Conservation (phyloP, 208 protist genomes). For the Crithidia acanthocephali region DNA sequence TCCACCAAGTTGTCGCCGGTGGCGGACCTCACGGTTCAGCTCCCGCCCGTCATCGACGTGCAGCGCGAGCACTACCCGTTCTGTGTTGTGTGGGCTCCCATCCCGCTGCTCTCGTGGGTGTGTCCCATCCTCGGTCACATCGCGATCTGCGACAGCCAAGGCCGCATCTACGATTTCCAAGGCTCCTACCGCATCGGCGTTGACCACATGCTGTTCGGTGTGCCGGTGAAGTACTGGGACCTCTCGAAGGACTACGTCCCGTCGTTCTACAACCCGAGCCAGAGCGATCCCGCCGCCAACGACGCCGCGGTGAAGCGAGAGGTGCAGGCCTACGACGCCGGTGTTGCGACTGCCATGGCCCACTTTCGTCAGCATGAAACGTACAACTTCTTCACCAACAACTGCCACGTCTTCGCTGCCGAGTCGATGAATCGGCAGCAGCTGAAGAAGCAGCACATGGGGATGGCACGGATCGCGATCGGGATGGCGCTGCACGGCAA, state of each 20-base stretch:
- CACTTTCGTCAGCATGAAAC: slow-evolving; percentile 71
- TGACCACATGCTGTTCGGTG: slow-evolving; percentile 92
- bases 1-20: background rate
- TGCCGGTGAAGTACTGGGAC: slow-evolving; percentile 83
- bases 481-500: slow-evolving; percentile 47
- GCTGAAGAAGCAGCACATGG: slow-evolving; percentile 45
- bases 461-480: slow-evolving; percentile 48
- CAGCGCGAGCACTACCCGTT: slow-evolving; percentile 86
- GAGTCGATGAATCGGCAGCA: slow-evolving; percentile 47
- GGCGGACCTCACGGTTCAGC: slow-evolving; percentile 24
- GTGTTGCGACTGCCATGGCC: slow-evolving; percentile 35
- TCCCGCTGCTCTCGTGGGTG: slow-evolving; percentile 91
- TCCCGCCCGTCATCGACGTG: slow-evolving; percentile 60
- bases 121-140: slow-evolving; percentile 93
- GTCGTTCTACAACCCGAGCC: slow-evolving; percentile 47
- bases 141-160: slow-evolving; percentile 86
- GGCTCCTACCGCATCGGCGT: slow-evolving; percentile 80
- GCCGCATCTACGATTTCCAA: slow-evolving; percentile 92
- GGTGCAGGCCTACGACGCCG: slow-evolving; percentile 64
- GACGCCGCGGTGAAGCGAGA: slow-evolving; percentile 36
- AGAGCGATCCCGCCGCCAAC: slow-evolving; percentile 11
- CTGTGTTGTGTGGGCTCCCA: slow-evolving; percentile 92
- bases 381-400: slow-evolving; percentile 92
- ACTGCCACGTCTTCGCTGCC: slow-evolving; percentile 88
- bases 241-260: slow-evolving; percentile 62